phyloP scores from a whole-genome alignment of 441 rosid species.

The Codiaeum variegatum region DNA sequence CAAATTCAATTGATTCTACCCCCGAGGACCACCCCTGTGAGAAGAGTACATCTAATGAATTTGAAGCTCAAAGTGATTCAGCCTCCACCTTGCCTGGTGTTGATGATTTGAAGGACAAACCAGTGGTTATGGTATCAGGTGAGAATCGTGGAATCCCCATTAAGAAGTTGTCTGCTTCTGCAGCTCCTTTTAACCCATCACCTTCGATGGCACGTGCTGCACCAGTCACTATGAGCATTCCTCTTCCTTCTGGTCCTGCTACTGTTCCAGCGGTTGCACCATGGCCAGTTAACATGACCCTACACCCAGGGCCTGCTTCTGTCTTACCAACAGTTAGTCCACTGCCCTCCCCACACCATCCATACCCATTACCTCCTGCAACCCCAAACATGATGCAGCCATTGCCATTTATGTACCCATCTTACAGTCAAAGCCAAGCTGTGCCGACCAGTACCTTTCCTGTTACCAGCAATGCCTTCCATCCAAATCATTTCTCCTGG shows the following conservation, averaged over 20 bases:
- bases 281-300: conserved; percentile 86
- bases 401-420: conserved; percentile 81
- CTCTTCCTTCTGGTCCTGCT: conserved; percentile 53
- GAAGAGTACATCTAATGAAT: conserved; percentile 32
- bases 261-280: conserved; percentile 57
- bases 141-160: conserved; percentile 50
- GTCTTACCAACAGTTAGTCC: conserved; percentile 45
- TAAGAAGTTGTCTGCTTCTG: conserved; percentile 91
- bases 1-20: conserved; percentile 41
- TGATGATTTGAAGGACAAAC: conserved; percentile 65
- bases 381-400: conserved; percentile 90
- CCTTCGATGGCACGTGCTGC: conserved; percentile 57
- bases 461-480: conserved; percentile 68
- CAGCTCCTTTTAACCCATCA: conserved; percentile 90
- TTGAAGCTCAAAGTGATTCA: conserved; percentile 34
- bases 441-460: conserved; percentile 77
- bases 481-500: conserved; percentile 89
- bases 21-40: conserved; percentile 30
- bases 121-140: conserved; percentile 36
- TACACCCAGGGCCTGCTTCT: conserved; percentile 66
- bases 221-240: conserved; percentile 57
- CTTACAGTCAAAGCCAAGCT: conserved; percentile 63
- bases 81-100: conserved; percentile 25
- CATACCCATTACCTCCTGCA: conserved; percentile 84
- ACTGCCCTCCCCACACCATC: conserved; percentile 56